These are phyloP conservation scores for Triticum monococcum DNA, from an alignment of 176 grass and related monocot species.

Conservation along the genomic window DNA sequence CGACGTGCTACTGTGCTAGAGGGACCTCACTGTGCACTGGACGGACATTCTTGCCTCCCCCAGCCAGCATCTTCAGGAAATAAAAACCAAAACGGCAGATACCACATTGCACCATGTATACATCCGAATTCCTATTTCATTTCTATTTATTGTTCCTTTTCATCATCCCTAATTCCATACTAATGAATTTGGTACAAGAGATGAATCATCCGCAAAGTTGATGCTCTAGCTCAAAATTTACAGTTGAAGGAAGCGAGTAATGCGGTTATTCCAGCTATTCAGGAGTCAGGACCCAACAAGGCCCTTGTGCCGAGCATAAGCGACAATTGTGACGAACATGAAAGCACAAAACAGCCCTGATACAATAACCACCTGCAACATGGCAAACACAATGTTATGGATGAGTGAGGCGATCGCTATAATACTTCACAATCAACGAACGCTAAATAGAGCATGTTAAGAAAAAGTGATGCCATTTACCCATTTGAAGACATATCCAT, in stretches of 20 bases:
- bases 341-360: conserved; percentile 59
- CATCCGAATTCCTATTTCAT: conserved; percentile 21
- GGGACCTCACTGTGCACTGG: too few species aligned
- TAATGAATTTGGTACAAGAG: conserved; percentile 43
- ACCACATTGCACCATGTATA: background rate
- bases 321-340: conserved; percentile 75
- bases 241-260: conserved; percentile 27
- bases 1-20: too few species aligned
- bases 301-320: conserved; percentile 98
- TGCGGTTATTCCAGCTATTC: conserved; percentile 42
- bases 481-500: conserved; percentile 90
- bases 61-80: too few species aligned
- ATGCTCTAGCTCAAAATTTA: conserved; percentile 42
- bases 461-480: conserved; percentile 30
- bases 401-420: background rate
- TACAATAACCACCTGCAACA: conserved; percentile 65
- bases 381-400: conserved; percentile 24
- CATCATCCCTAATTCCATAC: conserved; percentile 20
- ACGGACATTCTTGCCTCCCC: background rate
- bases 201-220: conserved; percentile 41
- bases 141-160: conserved; percentile 37
- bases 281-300: conserved; percentile 94
- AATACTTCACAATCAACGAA: background rate
- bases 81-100: background rate
- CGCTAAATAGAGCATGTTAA: background rate